Base-by-base conservation (phyloP, 2,329 filamentous ascomycete species). In the Diaporthe helianthi region DNA sequence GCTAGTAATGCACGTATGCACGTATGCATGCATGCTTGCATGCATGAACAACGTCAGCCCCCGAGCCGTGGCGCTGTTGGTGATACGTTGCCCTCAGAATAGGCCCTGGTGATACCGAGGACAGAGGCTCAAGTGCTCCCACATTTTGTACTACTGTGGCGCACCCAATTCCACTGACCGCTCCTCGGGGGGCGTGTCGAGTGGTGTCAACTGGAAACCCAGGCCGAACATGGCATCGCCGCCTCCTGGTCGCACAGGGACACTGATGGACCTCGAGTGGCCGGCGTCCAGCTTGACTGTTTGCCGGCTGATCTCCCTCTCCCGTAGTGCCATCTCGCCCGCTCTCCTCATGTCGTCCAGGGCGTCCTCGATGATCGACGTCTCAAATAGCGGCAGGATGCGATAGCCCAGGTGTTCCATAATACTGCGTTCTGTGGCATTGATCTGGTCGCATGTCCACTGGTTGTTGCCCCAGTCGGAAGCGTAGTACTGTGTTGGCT, bases 291-390 rank as follows among this genome's bases (percentile, higher is more conserved):
- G 26, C 52, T 38, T 52, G 41, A 17, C 52, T 6, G 26, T 38
- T 46, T 70, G 68, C 29, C 51, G 60, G 44, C 36, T 63, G 51
- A 51, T 65, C 60, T 69, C 68, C 60, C 54, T 46, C 52, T 67
- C 69, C n/a, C 52, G 36, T 47, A 61, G 47, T 71, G 72, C 75
- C 75, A 72, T 76, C 67, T 38, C 76, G 69, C 71, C 87, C 8
- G 88, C 89, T 55, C 89, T 84, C 76, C 87, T 84, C 87, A 91
- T 91, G 74, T 90, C 88, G 67, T 85, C 83, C 76, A 89, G 81
- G 13, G 88, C 88, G 71, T 89, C 86, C 46, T 83, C 81, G 71
- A 91, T 84, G 71, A 87, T 83, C 44, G 83, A 82, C 2, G 84
- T 82, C 60, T 87, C 82, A 77, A 84, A 88, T 12, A 91, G 80